Percentiles rank a stretch among this genome's conserved stretches.
phyloP scores from a whole-genome alignment of 1,284 basidiomycete genomes.

The Phylloporus gajari region DNA sequence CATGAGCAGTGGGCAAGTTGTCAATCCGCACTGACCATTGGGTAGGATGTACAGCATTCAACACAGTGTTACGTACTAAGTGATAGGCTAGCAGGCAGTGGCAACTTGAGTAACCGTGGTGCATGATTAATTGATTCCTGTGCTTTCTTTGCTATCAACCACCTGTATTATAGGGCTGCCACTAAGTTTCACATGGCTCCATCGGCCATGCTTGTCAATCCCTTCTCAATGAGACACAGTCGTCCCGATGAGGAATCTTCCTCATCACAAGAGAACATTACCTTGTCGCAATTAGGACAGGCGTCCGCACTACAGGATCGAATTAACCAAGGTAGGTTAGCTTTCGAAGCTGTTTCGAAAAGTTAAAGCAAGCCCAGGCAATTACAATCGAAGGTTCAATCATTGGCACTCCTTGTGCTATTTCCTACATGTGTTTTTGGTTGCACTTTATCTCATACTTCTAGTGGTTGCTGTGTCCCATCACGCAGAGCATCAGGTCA shows the following conservation, averaged over 20 bases:
- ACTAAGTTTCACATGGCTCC: too few species aligned
- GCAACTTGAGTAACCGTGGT: too few species aligned
- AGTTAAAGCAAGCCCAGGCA: background rate
- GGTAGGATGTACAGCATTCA: too few species aligned
- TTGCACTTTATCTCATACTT: background rate
- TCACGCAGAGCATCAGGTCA: background rate
- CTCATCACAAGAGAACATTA: background rate
- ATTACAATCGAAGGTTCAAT: too few species aligned
- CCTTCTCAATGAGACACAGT: background rate
- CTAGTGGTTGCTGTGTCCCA: background rate
- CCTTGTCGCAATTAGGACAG: background rate
- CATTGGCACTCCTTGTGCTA: background rate
- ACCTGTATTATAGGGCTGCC: too few species aligned
- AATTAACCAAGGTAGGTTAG: background rate
- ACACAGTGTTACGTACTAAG: too few species aligned
- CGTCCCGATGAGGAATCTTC: background rate
- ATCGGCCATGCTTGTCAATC: background rate
- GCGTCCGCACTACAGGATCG: too few species aligned
- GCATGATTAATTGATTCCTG: too few species aligned
- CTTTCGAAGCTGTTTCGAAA: background rate
- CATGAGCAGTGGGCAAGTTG: too few species aligned
- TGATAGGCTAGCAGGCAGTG: too few species aligned
- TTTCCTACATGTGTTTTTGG: background rate
- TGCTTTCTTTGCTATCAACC: too few species aligned
- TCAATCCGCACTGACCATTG: too few species aligned